Conservation (phyloP, 352 stramenopile genomes). For the Globisporangium splendens region DNA sequence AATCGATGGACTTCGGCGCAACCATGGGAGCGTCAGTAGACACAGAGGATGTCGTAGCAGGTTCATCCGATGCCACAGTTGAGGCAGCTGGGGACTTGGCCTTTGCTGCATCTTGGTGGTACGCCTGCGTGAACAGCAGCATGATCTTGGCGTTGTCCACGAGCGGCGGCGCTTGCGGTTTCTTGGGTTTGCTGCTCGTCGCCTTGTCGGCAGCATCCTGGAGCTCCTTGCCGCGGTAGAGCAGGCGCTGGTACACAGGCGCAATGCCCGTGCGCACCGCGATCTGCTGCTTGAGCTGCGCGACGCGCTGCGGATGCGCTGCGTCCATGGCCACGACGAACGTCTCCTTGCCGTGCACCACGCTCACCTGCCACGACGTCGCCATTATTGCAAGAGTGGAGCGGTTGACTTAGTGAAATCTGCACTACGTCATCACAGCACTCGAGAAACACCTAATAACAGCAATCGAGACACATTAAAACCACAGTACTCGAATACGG, state of each 20-base stretch:
- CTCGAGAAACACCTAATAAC: too few species aligned
- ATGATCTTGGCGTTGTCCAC: slow-evolving; percentile 41
- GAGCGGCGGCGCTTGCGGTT: slow-evolving; percentile 9
- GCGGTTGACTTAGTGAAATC: too few species aligned
- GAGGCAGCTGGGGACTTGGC: not conserved
- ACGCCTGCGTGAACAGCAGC: slow-evolving; percentile 33
- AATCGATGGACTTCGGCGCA: slow-evolving; percentile 20
- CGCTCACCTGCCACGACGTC: slow-evolving; percentile 29
- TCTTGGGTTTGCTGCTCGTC: slow-evolving; percentile 5
- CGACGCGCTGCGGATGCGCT: slow-evolving; percentile 22
- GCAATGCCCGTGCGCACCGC: slow-evolving; percentile 30
- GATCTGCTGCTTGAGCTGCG: slow-evolving; percentile 28
- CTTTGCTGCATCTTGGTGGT: slow-evolving; percentile 14
- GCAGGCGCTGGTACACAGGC: slow-evolving; percentile 44
- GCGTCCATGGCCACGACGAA: slow-evolving; percentile 21
- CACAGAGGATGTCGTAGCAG: not conserved
- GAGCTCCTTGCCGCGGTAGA: slow-evolving; percentile 49
- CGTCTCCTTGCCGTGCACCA: slow-evolving; percentile 44
- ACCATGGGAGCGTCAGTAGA: not conserved
- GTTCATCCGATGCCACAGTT: not conserved
- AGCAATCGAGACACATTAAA: too few species aligned
- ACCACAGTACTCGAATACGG: too few species aligned
- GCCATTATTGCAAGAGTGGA: slow-evolving; percentile 2
- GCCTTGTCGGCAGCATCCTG: slow-evolving; percentile 3
- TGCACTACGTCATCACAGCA: too few species aligned